These are phyloP conservation scores for Thyridium curvatum DNA, from an alignment of 2,329 filamentous ascomycete genomes.

Conservation along the genomic window DNA sequence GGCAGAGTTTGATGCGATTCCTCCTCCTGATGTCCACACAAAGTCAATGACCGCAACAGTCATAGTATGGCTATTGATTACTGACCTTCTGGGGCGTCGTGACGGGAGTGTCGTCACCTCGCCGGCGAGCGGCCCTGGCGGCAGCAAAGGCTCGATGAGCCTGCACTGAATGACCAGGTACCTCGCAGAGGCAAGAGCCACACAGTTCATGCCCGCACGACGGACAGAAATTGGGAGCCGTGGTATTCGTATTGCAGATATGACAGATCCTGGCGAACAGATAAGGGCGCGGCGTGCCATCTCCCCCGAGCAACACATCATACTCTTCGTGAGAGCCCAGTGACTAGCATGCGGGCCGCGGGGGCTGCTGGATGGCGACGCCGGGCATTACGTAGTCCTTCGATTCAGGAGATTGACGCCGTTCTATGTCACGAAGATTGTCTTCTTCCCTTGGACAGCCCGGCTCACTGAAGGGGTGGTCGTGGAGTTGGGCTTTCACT, in stretches of 20 bases:
- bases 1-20: too few species aligned
- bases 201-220: slow-evolving; percentile 47
- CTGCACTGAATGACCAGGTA: slow-evolving; percentile 14
- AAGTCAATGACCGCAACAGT: too few species aligned
- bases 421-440: too few species aligned
- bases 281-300: slow-evolving; percentile 22
- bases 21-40: too few species aligned
- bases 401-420: too few species aligned
- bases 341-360: slow-evolving; percentile 27
- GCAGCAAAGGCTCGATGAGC: slow-evolving; percentile 12
- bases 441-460: too few species aligned
- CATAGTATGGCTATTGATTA: too few species aligned
- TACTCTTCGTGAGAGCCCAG: slow-evolving; percentile 24
- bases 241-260: slow-evolving; percentile 37
- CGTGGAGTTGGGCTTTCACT: too few species aligned
- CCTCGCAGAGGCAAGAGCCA: slow-evolving; percentile 33
- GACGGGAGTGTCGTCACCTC: background rate
- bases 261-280: slow-evolving; percentile 36
- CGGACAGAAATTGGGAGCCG: slow-evolving; percentile 30
- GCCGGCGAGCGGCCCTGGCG: slow-evolving; percentile 5
- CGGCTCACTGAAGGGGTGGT: too few species aligned
- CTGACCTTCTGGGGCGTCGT: too few species aligned
- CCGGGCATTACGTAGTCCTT: too few species aligned
- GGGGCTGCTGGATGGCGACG: too few species aligned
- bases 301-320: slow-evolving; percentile 16